Percentiles rank a stretch among this genome's conserved stretches.
These are phyloP conservation scores for Diversispora epigaea DNA, from an alignment of 192 early-diverging fungal species.

Conservation along the genomic window DNA sequence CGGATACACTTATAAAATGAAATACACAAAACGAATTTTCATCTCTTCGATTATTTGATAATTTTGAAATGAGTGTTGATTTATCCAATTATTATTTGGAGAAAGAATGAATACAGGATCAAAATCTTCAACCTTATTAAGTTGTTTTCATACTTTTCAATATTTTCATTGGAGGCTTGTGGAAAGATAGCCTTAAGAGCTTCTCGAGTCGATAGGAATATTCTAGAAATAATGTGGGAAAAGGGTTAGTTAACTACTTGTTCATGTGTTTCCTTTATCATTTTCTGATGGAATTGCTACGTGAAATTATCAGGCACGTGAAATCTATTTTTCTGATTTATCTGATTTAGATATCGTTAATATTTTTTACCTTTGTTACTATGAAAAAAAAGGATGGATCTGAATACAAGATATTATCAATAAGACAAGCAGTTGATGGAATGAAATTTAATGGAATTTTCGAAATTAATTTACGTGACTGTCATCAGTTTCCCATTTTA, in stretches of 20 bases:
- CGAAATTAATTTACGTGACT: too few relatives aligned
- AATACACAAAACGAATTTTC: conserved; percentile 8
- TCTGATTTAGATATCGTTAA: too few relatives aligned
- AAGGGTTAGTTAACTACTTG: not conserved
- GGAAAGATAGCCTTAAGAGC: conserved; percentile 11
- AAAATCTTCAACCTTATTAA: conserved; percentile 1
- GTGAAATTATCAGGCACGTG: too few relatives aligned
- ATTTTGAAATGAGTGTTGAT: not conserved
- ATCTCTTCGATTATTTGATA: conserved; percentile 3
- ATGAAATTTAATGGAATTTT: too few relatives aligned
- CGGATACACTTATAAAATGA: not conserved
- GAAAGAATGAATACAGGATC: conserved; percentile 13
- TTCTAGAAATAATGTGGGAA: not conserved
- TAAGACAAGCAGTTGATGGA: too few relatives aligned
- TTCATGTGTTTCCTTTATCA: too few relatives aligned
- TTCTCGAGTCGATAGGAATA: not conserved
- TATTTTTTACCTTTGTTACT: too few relatives aligned
- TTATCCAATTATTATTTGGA: conserved; percentile 5
- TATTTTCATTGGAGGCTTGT: conserved; percentile 11
- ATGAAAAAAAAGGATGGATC: too few relatives aligned
- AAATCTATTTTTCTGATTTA: too few relatives aligned
- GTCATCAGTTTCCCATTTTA: too few relatives aligned
- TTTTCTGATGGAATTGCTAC: too few relatives aligned
- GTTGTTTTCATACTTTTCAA: conserved; percentile 18
- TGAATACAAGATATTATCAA: too few relatives aligned